A percentile compares a stretch with the other conserved stretches of the same genome.
These are phyloP conservation scores for Hypericum androsaemum DNA, from an alignment of 345 rosid genomes.

Conservation along the genomic window DNA sequence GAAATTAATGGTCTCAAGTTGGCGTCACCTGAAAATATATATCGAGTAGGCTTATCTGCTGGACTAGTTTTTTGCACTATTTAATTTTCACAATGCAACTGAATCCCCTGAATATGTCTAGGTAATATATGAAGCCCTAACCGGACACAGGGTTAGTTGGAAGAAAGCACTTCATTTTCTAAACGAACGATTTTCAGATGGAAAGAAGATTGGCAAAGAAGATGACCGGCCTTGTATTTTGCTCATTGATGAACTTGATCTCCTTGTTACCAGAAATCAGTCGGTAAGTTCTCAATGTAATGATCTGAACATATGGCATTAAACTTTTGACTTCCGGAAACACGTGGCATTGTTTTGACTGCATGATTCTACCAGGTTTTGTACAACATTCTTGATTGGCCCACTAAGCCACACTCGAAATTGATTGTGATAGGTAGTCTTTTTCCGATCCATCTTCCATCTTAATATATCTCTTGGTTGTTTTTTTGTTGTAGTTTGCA, in stretches of 20 bases:
- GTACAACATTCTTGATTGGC: conserved; percentile 94
- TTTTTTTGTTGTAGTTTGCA: too few relatives aligned
- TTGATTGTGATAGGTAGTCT: conserved; percentile 62
- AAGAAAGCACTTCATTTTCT: conserved; percentile 77
- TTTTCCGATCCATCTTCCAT: neutral
- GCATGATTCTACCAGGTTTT: conserved; percentile 34
- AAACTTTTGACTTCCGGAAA: neutral
- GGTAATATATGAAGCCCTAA: conserved; percentile 89
- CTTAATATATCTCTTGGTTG: too few relatives aligned
- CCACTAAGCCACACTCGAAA: conserved; percentile 77
- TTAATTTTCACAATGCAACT: neutral
- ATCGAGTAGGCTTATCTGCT: conserved; percentile 31
- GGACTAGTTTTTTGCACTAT: neutral
- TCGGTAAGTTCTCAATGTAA: conserved; percentile 41
- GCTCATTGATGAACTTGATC: conserved; percentile 95
- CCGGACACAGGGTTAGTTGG: conserved; percentile 85
- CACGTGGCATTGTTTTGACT: neutral
- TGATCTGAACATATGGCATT: neutral
- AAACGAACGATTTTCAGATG: conserved; percentile 71
- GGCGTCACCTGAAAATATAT: conserved; percentile 87
- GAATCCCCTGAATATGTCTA: conserved; percentile 11
- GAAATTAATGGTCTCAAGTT: conserved; percentile 91
- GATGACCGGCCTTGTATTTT: conserved; percentile 76
- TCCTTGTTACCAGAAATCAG: conserved; percentile 87
- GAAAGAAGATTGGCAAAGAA: conserved; percentile 45